Percentiles rank a stretch among this genome's conserved stretches.
Evolutionary conservation across 768 basidiomycete genomes (phyloP).

Genomic region (Candolleomyces efflorescens): DNA sequence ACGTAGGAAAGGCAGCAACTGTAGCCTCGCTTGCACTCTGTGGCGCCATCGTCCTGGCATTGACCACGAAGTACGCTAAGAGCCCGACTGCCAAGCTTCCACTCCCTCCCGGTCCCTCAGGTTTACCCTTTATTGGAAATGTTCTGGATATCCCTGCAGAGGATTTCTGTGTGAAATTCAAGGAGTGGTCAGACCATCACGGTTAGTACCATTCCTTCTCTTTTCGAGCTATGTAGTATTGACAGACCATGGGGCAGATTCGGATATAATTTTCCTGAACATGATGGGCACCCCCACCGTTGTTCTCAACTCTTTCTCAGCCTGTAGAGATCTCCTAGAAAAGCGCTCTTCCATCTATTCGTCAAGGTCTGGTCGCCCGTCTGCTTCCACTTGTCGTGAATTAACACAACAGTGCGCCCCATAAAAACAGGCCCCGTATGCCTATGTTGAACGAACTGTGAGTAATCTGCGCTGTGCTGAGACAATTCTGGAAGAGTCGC

Average conservation of each 20-base stretch:
- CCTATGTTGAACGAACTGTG: slow-evolving; percentile 5
- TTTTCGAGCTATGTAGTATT: not conserved
- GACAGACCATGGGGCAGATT: not conserved
- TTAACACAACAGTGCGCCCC: not conserved
- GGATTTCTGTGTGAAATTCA: slow-evolving; percentile 3
- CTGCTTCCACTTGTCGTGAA: not conserved
- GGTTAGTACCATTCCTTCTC: not conserved
- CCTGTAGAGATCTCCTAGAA: slow-evolving; percentile 11
- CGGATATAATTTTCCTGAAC: slow-evolving; percentile 8
- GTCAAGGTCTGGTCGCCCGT: not conserved
- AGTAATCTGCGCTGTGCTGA: not conserved
- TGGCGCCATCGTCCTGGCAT: not conserved
- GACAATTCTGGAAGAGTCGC: not conserved
- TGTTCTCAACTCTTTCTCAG: slow-evolving; percentile 11
- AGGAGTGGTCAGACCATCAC: slow-evolving; percentile 4
- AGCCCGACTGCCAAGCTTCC: slow-evolving; percentile 1
- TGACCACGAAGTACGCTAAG: not conserved
- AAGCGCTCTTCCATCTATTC: slow-evolving; percentile 13
- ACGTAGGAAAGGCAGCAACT: not conserved
- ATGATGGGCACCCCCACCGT: slow-evolving; percentile 7
- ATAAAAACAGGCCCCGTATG: not conserved
- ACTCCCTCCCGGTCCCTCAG: slow-evolving; percentile 23
- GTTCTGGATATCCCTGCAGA: slow-evolving; percentile 19
- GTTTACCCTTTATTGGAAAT: slow-evolving; percentile 20
- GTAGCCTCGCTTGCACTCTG: not conserved